Evolutionary conservation across 2,329 filamentous ascomycete genomes (phyloP), one percentile per base, ranked within the genome.

Genomic region (Moelleriella libera): DNA sequence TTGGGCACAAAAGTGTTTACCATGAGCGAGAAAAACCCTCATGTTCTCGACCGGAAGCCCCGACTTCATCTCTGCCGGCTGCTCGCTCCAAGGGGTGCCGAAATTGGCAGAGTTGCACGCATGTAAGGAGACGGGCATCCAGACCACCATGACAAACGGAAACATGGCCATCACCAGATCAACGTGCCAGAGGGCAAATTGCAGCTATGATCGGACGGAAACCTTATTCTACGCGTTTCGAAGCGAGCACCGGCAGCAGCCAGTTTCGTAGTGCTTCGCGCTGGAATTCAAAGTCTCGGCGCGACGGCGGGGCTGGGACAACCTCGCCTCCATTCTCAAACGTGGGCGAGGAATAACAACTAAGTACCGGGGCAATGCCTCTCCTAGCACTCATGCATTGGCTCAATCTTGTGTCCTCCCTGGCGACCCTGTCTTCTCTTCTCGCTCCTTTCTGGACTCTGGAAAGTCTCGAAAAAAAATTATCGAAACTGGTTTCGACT

Each of bases 241-340:
- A 12, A 37, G 44, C 37, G 45, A 39, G 11, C 14, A 42, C 31
- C 40, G 42, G 14, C 43, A 34, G 43, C 29, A 45, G 32, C 11
- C 11, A 30, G 44, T 40, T 43, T 45, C 48, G 47, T 46, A 47
- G 47, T 43, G 44, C 54, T 48, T 50, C 49, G 43, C 50, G 40
- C 50, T 58, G 56, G 56, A 58, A 57, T 58, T 52, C 49, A 30
- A 46, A 43, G 55, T 55, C 51, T 54, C 47, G 47, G 47, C 46
- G 43, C 48, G 45, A 49, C 44, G 32, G 49, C 48, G 53, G 50
- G 54, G 54, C 45, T 55, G 50, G 52, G 47, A 6, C 6, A 28
- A 30, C 29, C 8, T 30, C 10, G 21, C 21, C 21, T 43, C 42
- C 29, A 10, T 43, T 43, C 14, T 43, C 28, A 34, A 44, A 43